phyloP scores from a whole-genome alignment of 2,329 filamentous ascomycete genomes.

The Emmonsia crescens region DNA sequence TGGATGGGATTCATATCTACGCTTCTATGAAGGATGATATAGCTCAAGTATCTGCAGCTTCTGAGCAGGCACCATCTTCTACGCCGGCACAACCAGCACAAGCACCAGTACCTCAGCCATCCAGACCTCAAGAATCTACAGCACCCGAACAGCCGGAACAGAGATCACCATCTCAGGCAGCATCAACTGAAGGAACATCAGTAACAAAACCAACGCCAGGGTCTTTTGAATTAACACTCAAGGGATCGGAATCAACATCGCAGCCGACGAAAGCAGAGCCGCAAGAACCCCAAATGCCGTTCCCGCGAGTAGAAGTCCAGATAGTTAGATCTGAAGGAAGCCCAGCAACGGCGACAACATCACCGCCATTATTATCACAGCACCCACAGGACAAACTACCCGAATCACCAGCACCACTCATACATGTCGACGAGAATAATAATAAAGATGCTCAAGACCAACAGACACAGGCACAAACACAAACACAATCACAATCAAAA shows the following conservation, averaged over 20 bases:
- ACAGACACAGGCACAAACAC: not conserved
- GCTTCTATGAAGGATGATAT: constrained; percentile 15
- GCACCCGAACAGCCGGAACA: constrained; percentile 2
- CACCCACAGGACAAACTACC: constrained; percentile 5
- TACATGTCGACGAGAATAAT: not conserved
- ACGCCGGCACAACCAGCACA: not conserved
- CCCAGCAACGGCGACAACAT: not conserved
- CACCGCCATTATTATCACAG: constrained; percentile 1
- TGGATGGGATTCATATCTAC: constrained; percentile 19
- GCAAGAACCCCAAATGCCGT: not conserved
- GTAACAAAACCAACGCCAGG: constrained; percentile 6
- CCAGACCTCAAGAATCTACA: not conserved
- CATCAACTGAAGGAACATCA: constrained; percentile 1
- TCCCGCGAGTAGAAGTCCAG: not conserved
- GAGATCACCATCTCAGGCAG: not conserved
- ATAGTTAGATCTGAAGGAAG: not conserved
- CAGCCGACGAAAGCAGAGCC: not conserved
- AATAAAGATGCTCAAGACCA: not conserved
- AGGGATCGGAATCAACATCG: not conserved
- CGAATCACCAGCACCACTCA: not conserved
- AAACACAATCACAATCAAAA: not conserved
- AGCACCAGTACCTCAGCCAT: not conserved
- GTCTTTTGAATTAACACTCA: not conserved
- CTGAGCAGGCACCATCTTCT: not conserved
- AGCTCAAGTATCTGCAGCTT: not conserved